Evolutionary conservation across 257 asterid genomes (phyloP).

Genomic region (Gentiana straminea): DNA sequence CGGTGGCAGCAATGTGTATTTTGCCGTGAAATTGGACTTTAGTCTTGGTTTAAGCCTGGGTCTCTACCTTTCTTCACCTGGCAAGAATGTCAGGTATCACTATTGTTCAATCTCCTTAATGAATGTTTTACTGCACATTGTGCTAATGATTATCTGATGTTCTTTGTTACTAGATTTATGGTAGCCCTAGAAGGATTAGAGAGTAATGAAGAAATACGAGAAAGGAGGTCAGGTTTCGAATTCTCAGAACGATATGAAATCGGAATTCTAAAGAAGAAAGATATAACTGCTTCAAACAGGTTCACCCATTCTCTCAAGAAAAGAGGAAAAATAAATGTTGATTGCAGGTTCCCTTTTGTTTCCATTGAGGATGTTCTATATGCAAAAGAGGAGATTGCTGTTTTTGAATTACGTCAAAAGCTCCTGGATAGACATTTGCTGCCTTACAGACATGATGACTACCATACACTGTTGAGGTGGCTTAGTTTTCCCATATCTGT

Average conservation of each 20-base stretch:
- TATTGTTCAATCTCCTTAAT: neutral
- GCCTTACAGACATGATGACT: conserved; percentile 79
- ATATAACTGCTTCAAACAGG: conserved; percentile 79
- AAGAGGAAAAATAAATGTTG: conserved; percentile 86
- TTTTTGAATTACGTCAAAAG: conserved; percentile 58
- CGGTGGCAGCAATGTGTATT: too few relatives aligned
- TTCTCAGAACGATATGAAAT: conserved; percentile 67
- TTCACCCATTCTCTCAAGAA: conserved; percentile 75
- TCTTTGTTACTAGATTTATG: neutral
- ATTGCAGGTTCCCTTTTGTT: conserved; percentile 69
- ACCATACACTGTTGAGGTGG: conserved; percentile 79
- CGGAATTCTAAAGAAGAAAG: conserved; percentile 70
- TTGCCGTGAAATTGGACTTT: neutral
- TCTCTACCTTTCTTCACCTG: conserved; percentile 14
- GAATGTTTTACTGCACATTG: neutral
- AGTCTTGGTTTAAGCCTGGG: conserved; percentile 13
- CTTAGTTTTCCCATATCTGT: neutral
- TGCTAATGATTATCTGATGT: neutral
- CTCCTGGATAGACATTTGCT: conserved; percentile 58
- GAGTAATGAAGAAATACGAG: conserved; percentile 53
- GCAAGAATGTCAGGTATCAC: conserved; percentile 57
- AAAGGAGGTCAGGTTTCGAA: conserved; percentile 69
- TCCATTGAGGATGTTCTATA: conserved; percentile 83
- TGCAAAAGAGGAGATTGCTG: conserved; percentile 77
- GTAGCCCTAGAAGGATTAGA: conserved; percentile 42